A percentile compares a stretch with the other conserved stretches of the same genome.
phyloP scores from a whole-genome alignment of 345 rosid genomes.

The Bruguiera sexangula region DNA sequence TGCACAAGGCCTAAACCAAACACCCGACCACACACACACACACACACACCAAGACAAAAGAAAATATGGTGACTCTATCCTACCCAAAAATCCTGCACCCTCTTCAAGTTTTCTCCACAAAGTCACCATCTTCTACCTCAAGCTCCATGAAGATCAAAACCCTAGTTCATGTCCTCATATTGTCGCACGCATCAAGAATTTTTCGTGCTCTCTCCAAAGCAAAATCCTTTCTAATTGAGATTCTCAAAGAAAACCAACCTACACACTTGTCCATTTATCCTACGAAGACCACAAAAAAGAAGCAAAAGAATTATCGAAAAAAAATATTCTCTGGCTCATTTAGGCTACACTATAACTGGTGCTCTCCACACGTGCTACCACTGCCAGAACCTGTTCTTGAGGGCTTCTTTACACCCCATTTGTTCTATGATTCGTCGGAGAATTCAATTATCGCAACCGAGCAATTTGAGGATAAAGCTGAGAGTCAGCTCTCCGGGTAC shows the following conservation, averaged over 20 bases:
- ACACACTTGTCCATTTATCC: slow-evolving; percentile 33
- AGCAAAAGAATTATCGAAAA: slow-evolving; percentile 27
- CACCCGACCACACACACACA: neutral
- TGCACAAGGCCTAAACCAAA: neutral
- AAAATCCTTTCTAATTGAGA: slow-evolving; percentile 44
- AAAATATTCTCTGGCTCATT: slow-evolving; percentile 70
- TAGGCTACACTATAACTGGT: slow-evolving; percentile 86
- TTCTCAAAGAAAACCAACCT: slow-evolving; percentile 48
- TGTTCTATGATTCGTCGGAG: slow-evolving; percentile 54
- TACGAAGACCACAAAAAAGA: slow-evolving; percentile 37
- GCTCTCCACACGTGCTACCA: slow-evolving; percentile 68
- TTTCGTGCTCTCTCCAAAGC: slow-evolving; percentile 52
- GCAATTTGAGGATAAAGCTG: slow-evolving; percentile 22
- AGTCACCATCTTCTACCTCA: slow-evolving; percentile 41
- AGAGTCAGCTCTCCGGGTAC: slow-evolving; percentile 58
- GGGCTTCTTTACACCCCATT: slow-evolving; percentile 33
- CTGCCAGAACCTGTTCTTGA: slow-evolving; percentile 50
- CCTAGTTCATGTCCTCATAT: slow-evolving; percentile 51
- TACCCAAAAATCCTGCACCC: slow-evolving; percentile 1
- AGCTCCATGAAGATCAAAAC: slow-evolving; percentile 56
- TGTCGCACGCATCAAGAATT: slow-evolving; percentile 54
- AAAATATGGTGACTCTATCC: slow-evolving; percentile 13
- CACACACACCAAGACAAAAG: neutral
- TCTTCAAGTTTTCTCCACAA: slow-evolving; percentile 18
- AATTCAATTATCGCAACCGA: slow-evolving; percentile 35